These are phyloP conservation scores for Nemania sp. DNA, from an alignment of 2,329 filamentous ascomycete species.

Conservation along the genomic window DNA sequence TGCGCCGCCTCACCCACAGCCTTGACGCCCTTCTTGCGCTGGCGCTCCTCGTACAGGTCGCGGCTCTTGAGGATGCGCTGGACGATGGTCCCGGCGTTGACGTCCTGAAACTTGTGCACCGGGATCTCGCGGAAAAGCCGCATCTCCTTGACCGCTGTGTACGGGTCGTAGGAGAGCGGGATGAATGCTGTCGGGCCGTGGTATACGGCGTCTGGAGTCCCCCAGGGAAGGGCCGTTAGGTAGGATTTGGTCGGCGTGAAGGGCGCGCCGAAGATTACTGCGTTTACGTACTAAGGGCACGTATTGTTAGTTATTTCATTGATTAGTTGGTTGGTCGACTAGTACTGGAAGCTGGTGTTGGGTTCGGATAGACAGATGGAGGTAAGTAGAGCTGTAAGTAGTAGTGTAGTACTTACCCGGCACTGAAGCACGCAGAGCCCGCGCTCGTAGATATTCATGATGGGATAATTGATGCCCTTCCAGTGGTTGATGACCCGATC, in stretches of 20 bases:
- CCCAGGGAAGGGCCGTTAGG: slow-evolving; percentile 73
- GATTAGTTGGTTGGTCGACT: no score
- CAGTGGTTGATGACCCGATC: slow-evolving; percentile 93
- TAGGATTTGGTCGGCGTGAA: slow-evolving; percentile 83
- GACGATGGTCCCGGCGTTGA: slow-evolving; percentile 93
- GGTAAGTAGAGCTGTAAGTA: background rate
- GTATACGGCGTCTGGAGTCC: slow-evolving; percentile 79
- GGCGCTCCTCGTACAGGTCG: slow-evolving; percentile 86
- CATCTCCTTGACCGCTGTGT: slow-evolving; percentile 77
- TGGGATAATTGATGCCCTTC: slow-evolving; percentile 98
- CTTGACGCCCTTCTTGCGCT: slow-evolving; percentile 88
- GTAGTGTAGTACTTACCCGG: slow-evolving; percentile 59
- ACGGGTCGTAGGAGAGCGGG: slow-evolving; percentile 77
- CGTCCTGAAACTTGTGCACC: slow-evolving; percentile 76
- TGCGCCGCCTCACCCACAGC: slow-evolving; percentile 72
- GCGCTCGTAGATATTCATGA: slow-evolving; percentile 99
- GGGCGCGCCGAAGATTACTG: slow-evolving; percentile 86
- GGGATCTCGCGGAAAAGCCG: slow-evolving; percentile 82
- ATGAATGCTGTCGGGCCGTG: slow-evolving; percentile 96
- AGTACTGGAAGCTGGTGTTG: no score
- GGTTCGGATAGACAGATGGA: no score
- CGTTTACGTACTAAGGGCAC: slow-evolving; percentile 79
- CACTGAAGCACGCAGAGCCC: slow-evolving; percentile 95
- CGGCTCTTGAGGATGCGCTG: slow-evolving; percentile 85
- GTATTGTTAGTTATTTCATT: no score